Evolutionary conservation across 2,329 filamentous ascomycete species (phyloP).

Genomic region (Penicillium sp.): DNA sequence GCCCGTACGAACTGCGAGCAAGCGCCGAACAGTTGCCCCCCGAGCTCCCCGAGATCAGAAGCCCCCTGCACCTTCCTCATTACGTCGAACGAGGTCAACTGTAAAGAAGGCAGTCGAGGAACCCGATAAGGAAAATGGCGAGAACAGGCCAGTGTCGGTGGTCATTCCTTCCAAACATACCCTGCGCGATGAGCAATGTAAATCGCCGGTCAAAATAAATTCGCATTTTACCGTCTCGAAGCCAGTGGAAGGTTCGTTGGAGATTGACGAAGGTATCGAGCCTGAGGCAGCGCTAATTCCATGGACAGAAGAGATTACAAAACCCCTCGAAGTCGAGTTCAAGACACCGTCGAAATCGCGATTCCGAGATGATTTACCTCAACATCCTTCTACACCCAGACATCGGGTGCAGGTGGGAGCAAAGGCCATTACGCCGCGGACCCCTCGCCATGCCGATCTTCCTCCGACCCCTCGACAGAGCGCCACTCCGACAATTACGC

Average conservation of each 20-base stretch:
- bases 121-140: conserved; percentile 30
- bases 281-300: background rate
- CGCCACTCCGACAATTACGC: conserved; percentile 59
- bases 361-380: conserved; percentile 70
- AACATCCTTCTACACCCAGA: conserved; percentile 71
- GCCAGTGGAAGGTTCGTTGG: conserved; percentile 33
- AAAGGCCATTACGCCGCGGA: conserved; percentile 71
- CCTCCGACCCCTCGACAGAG: conserved; percentile 55
- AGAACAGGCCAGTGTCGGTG: conserved; percentile 25
- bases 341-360: conserved; percentile 54
- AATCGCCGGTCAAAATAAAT: conserved; percentile 48
- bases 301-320: conserved; percentile 44
- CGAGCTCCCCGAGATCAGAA: conserved; percentile 39
- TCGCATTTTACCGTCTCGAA: conserved; percentile 43
- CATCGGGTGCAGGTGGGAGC: conserved; percentile 76
- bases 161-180: conserved; percentile 50
- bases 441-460: conserved; percentile 48
- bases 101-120: conserved; percentile 29
- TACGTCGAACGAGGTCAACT: conserved; percentile 36
- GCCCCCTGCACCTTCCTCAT: conserved; percentile 23
- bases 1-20: conserved; percentile 43
- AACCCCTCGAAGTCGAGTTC: conserved; percentile 38
- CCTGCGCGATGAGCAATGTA: conserved; percentile 41
- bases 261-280: background rate
- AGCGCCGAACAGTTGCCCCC: conserved; percentile 47